Base-by-base conservation (phyloP, 164 flowering plant genomes). In the Santalum album region DNA sequence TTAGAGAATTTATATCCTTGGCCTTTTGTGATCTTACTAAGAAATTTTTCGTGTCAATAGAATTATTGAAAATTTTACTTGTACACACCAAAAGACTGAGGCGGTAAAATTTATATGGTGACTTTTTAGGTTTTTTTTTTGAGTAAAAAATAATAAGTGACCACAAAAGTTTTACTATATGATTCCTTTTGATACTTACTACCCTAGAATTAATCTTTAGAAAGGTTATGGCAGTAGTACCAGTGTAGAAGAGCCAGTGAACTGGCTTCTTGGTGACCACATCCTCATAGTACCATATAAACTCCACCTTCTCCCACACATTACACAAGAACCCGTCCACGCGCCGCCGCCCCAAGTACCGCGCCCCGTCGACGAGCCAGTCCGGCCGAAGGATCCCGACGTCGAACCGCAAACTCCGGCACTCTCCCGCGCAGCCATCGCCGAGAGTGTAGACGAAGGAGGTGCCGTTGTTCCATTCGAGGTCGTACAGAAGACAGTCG, bases 401-500 rank as follows among this genome's bases (percentile, higher is more conserved):
- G 12, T 53, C 60, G 18, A 76, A 54, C 15, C 57, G 58, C 54
- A 23, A 25, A 0, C 21, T 24, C 18, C 11, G 23, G 59, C 80
- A 76, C 48, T 53, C 25, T 7, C 65, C 44, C n/a, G n/a, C n/a
- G n/a, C n/a, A n/a, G 9, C 54, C 16, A 14, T 26, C 25, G 7
- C 49, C 77, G 53, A 68, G 52, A 2, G 75, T 71, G 56, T 70
- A 73, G 15, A 45, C 49, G 54, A 57, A 76, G 6, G 75, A 68
- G 17, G 80, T 76, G 14, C 75, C 74, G 22, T 76, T 76, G 60
- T 68, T 55, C 80, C 80, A 76, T 48, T 76, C 75, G 16, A 76
- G 25, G 53, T 76, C 78, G 27, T 68, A 73, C 0, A 66, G 45
- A 12, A 58, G 47, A 10, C 55, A 58, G 0, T 69, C 73, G 7